Evolutionary conservation across 495 filamentous ascomycete genomes (phyloP), one percentile per base, ranked within the genome.

Genomic region (Apodospora peruviana): DNA sequence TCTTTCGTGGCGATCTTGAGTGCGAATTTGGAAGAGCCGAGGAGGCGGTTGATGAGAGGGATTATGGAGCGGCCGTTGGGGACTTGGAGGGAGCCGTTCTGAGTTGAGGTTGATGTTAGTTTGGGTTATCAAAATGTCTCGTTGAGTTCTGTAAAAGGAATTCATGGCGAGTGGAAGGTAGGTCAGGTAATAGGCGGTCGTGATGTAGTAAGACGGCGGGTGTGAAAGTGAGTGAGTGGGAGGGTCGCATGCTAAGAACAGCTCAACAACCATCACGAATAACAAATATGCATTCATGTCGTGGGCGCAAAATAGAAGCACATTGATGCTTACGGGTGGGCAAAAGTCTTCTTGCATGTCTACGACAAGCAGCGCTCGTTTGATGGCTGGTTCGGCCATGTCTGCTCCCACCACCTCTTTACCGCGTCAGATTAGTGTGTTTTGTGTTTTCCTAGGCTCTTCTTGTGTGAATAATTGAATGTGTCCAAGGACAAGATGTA

Each of bases 311-410:
- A n/a, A n/a, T n/a, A n/a, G n/a, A n/a, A n/a, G n/a, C n/a, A n/a
- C n/a, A n/a, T n/a, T n/a, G n/a, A n/a, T n/a, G 71, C 81, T 63
- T 65, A 93, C 88, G 20, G 91, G 91, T 50, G 87, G 88, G 67
- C 89, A 95, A 68, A 98, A 98, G 73, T 96, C 93, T 66, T 96
- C 88, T 70, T 98, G 93, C 68, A 95, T 75, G 64, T 96, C 91
- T 18, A 96, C 83, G 7, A 95, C 76, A 29, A 96, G 60, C 39
- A 76, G 55, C 39, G 39, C 39, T 9, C 39, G 39, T 5, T 18
- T 40, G 39, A 10, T 7, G 10, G 14, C 37, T 40, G n/a, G 27
- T 16, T 45, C 17, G 19, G 25, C 25, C 41, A 43, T 43, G 39
- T 7, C 20, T 14, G 22, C 9, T 14, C 11, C 32, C 32, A 35